Evolutionary conservation across 306 rosid species (phyloP), one percentile per base, ranked within the genome.

Genomic region (Pterocarpus macrocarpus): DNA sequence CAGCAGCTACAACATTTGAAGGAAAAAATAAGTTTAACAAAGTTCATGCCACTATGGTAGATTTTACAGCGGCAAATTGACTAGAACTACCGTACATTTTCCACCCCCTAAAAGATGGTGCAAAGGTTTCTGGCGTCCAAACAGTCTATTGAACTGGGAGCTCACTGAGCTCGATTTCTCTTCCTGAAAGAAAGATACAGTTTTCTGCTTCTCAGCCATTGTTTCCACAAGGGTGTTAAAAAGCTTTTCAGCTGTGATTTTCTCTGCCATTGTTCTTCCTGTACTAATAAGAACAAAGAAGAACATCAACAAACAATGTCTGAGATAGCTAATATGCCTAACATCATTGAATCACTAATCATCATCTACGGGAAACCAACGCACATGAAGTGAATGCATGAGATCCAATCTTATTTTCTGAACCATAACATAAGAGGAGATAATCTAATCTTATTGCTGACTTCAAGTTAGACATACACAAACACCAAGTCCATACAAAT

Each of bases 81-180:
- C 65, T 68, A 67, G 56, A 83, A 74, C 47, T 64, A n/a, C 15
- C 87, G 13, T 89, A 95, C 99, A 86, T 92, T 88, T 93, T 84
- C 99, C 98, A 66, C 99, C 99, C 44, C 98, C 98, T 74, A 95
- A 81, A 85, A 95, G 4, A 80, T 89, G 80, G 90, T 95, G 86
- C 80, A 95, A 84, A 8, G 97, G 91, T 79, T 88, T 95, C 84
- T 95, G 86, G 73, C 91, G 97, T 82, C 98, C 99, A 76, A 95
- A 91, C 45, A 93, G 87, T 80, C 92, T 89, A 12, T 88, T 87
- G 52, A 89, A 76, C 80, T 89, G 88, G 47, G 84, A 66, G 88
- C 87, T 55, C 78, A 85, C 89, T 5, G 89, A 69, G 45, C 68
- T 76, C 7, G 91, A 84, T n/a, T 67, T 87, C 61, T 88, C 94